Evolutionary conservation across 257 asterid genomes (phyloP).

Genomic region (Salvia rosmarinus): DNA sequence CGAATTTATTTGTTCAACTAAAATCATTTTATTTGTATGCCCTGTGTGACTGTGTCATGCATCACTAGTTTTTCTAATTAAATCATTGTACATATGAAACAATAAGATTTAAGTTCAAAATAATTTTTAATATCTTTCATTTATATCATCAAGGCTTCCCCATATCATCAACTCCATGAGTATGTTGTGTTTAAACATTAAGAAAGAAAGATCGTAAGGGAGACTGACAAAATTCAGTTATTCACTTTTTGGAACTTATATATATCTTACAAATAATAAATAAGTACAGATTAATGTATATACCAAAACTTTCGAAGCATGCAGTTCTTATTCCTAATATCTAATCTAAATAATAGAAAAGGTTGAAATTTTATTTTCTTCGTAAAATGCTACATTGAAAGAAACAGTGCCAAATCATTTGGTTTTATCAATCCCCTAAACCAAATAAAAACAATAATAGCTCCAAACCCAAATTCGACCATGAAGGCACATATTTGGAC

Average conservation of each 20-base stretch:
- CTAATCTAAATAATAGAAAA: background rate
- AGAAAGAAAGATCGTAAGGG: background rate
- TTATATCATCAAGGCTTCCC: too few species aligned
- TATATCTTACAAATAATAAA: constrained; percentile 14
- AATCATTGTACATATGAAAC: too few species aligned
- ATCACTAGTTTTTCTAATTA: too few species aligned
- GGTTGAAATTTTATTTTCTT: background rate
- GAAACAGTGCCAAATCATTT: constrained; percentile 40
- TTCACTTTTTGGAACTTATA: constrained; percentile 23
- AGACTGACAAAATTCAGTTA: constrained; percentile 20
- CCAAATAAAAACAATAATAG: constrained; percentile 31
- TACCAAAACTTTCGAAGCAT: background rate
- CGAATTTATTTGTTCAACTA: too few species aligned
- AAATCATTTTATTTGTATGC: too few species aligned
- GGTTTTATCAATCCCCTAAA: constrained; percentile 36
- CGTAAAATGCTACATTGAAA: constrained; percentile 16
- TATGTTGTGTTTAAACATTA: background rate
- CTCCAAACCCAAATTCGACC: constrained; percentile 5
- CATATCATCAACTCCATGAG: too few species aligned
- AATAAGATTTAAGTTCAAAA: too few species aligned
- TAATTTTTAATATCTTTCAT: too few species aligned
- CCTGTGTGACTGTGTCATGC: too few species aligned
- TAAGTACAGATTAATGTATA: background rate
- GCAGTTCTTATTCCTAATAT: background rate
- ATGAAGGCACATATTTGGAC: background rate